These are phyloP conservation scores for Coleophoma eucalyptorum DNA, from an alignment of 2,329 filamentous ascomycete species.

Conservation along the genomic window DNA sequence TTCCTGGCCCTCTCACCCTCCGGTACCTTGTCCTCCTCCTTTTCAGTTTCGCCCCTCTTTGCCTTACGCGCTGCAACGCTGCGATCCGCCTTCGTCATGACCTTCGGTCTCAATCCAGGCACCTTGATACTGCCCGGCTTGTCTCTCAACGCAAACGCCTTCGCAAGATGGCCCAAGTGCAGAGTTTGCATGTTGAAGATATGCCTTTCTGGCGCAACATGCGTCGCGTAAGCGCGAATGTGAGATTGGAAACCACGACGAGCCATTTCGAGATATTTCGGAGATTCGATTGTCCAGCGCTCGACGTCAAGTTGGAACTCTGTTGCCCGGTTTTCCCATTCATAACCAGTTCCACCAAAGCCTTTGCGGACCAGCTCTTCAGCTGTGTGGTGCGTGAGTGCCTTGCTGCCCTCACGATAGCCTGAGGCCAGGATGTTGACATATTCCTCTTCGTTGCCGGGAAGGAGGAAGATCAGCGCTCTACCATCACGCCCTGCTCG, in stretches of 20 bases:
- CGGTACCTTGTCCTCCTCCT: slow-evolving; percentile 26
- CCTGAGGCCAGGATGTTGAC: slow-evolving; percentile 49
- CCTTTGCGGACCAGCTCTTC: slow-evolving; percentile 67
- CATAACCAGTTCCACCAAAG: slow-evolving; percentile 47
- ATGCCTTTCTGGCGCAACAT: slow-evolving; percentile 76
- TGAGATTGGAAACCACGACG: slow-evolving; percentile 87
- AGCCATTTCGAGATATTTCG: slow-evolving; percentile 73
- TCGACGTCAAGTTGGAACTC: slow-evolving; percentile 65
- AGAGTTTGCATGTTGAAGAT: slow-evolving; percentile 91
- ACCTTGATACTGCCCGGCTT: slow-evolving; percentile 77
- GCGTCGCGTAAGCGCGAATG: slow-evolving; percentile 91
- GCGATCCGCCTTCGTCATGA: slow-evolving; percentile 34
- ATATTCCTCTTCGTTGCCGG: slow-evolving; percentile 90
- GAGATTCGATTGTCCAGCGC: slow-evolving; percentile 59
- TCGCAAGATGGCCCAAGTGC: slow-evolving; percentile 89
- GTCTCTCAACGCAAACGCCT: slow-evolving; percentile 88
- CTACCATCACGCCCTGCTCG: slow-evolving; percentile 86
- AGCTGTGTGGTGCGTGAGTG: slow-evolving; percentile 56
- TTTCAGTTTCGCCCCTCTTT: slow-evolving; percentile 28
- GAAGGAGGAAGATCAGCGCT: slow-evolving; percentile 84
- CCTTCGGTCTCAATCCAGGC: slow-evolving; percentile 37
- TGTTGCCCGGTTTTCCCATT: slow-evolving; percentile 64
- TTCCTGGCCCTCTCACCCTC: slow-evolving; percentile 28
- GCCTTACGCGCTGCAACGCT: slow-evolving; percentile 31
- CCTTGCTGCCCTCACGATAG: slow-evolving; percentile 52